phyloP scores from a whole-genome alignment of 73 alveolate species.

The Symbiodinium pilosum region DNA sequence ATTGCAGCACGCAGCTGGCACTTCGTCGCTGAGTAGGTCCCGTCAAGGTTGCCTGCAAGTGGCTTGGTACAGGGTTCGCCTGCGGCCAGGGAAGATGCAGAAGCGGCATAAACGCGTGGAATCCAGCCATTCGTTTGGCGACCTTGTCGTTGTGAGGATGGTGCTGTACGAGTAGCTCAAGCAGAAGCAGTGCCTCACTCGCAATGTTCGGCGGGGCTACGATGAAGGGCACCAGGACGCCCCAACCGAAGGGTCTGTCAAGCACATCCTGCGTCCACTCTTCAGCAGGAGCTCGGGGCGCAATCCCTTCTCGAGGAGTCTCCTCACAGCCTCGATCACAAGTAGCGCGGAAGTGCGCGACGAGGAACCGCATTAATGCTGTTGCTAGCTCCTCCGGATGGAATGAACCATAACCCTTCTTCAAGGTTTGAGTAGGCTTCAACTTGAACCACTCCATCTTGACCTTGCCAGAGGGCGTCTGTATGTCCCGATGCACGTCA shows the following conservation, averaged over 20 bases:
- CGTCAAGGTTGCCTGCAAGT: conserved; percentile 12
- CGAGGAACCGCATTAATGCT: conserved; percentile 14
- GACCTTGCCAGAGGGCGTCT: not conserved
- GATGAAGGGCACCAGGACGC: conserved; percentile 47
- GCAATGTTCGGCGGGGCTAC: conserved; percentile 28
- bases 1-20: conserved; percentile 36
- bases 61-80: conserved; percentile 26
- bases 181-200: not conserved
- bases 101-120: conserved; percentile 72
- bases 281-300: conserved; percentile 45
- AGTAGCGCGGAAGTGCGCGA: conserved; percentile 42
- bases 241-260: conserved; percentile 91
- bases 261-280: conserved; percentile 82
- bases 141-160: conserved; percentile 46
- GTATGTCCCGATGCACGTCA: not conserved
- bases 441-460: conserved; percentile 89
- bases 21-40: conserved; percentile 22
- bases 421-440: conserved; percentile 39
- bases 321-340: conserved; percentile 54
- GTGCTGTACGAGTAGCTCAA: conserved; percentile 29
- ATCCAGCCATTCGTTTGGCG: conserved; percentile 45
- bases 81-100: conserved; percentile 68
- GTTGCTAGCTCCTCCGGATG: conserved; percentile 64
- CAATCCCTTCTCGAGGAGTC: conserved; percentile 15
- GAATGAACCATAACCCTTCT: conserved; percentile 64